Percentiles rank a stretch among this genome's conserved stretches.
Evolutionary conservation across 148 eudicot genomes (phyloP).

Genomic region (Cornus kousa): DNA sequence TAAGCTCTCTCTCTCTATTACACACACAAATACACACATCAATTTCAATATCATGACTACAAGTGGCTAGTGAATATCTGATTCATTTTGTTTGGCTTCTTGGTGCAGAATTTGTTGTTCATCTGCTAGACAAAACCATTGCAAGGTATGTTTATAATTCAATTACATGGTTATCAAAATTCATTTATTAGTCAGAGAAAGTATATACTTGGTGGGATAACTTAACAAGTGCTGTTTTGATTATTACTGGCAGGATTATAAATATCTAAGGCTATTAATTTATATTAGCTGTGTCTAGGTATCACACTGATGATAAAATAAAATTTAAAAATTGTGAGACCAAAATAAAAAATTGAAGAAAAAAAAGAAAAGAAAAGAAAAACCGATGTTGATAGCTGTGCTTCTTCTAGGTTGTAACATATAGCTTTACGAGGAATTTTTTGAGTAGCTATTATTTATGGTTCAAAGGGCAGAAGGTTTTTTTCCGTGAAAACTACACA

Average conservation of each 20-base stretch:
- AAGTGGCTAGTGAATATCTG: neutral
- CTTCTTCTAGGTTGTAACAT: neutral
- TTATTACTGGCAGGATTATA: neutral
- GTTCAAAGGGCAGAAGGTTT: too few species aligned
- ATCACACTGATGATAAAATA: neutral
- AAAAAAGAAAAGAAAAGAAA: too few species aligned
- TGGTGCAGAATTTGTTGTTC: constrained; percentile 53
- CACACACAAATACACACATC: neutral
- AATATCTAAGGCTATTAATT: neutral
- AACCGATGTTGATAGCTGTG: neutral
- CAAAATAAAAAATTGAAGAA: too few species aligned
- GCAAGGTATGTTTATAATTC: constrained; percentile 38
- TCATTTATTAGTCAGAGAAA: neutral
- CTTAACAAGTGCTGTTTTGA: neutral
- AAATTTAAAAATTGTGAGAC: too few species aligned
- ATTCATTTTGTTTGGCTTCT: constrained; percentile 7
- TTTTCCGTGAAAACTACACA: too few species aligned
- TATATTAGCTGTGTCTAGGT: neutral
- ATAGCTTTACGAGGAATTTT: too few species aligned
- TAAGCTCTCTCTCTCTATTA: neutral
- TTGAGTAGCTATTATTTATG: too few species aligned
- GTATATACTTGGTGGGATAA: neutral
- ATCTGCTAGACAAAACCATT: constrained; percentile 54
- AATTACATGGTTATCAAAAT: neutral
- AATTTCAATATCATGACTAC: neutral